Conservation (phyloP, 805 yeast genomes). For the Torulaspora delbrueckii region DNA sequence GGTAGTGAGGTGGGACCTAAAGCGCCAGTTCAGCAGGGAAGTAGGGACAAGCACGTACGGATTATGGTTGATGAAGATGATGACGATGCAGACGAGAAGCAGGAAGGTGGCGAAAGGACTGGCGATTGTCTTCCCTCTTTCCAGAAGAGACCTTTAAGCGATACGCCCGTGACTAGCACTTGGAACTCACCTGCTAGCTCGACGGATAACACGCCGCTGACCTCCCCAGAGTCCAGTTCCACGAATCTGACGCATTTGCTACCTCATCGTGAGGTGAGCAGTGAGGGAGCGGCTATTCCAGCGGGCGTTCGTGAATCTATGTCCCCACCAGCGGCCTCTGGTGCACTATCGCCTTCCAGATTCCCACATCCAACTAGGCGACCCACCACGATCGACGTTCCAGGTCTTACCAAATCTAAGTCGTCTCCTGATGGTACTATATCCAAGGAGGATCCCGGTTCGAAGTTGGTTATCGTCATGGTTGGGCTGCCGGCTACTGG, state of each 20-base stretch:
- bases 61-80: constrained; percentile 9
- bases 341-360: constrained; percentile 21
- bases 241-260: constrained; percentile 11
- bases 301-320: neutral
- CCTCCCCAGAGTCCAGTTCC: constrained; percentile 30
- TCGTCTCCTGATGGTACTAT: constrained; percentile 71
- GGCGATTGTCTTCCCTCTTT: constrained; percentile 44
- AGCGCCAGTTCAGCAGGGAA: neutral
- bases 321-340: constrained; percentile 8
- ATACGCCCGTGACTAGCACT: constrained; percentile 62
- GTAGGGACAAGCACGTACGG: constrained; percentile 18
- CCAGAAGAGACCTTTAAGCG: constrained; percentile 67
- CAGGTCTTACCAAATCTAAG: constrained; percentile 82
- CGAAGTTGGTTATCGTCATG: constrained; percentile 89
- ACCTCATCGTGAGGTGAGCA: neutral
- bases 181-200: constrained; percentile 49
- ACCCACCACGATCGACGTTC: constrained; percentile 84
- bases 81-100: neutral
- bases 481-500: constrained; percentile 96
- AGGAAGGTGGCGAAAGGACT: constrained; percentile 2
- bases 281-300: neutral
- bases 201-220: constrained; percentile 29
- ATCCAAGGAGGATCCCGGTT: constrained; percentile 63
- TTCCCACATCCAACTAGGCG: constrained; percentile 42
- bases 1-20: neutral